Percentiles rank a stretch among this genome's conserved stretches.
Evolutionary conservation across 176 grass and related monocot genomes (phyloP).

Genomic region (Zoysia pacifica): DNA sequence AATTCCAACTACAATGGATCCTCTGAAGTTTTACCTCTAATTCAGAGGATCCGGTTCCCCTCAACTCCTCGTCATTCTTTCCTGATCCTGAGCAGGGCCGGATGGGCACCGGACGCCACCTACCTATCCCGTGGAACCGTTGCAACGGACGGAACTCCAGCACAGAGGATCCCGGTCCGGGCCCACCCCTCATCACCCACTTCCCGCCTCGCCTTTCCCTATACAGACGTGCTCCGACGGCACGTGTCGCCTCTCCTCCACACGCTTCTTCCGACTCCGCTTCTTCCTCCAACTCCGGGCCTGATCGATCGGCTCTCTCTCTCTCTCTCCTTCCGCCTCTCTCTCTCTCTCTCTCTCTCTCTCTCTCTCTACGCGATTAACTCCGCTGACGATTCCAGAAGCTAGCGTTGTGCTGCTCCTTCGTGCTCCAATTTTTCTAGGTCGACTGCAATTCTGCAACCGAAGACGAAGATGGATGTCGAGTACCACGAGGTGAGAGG

Average conservation of each 20-base stretch:
- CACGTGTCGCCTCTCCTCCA: constrained; percentile 58
- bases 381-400: background rate
- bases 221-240: constrained; percentile 19
- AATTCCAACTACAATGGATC: no score
- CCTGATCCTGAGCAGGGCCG: no score
- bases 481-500: constrained; percentile 71
- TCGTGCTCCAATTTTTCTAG: background rate
- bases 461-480: constrained; percentile 55
- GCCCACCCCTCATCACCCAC: background rate
- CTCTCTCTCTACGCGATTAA: no score
- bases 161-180: constrained; percentile 22
- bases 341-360: background rate
- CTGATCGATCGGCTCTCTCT: background rate
- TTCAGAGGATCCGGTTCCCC: no score
- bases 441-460: background rate
- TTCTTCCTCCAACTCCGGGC: background rate
- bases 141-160: background rate
- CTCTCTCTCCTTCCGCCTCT: background rate
- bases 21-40: no score
- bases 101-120: background rate
- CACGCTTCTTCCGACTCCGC: constrained; percentile 25
- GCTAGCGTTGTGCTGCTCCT: background rate
- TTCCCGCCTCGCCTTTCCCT: background rate
- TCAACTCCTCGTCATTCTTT: no score
- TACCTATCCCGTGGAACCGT: background rate